These are phyloP conservation scores for Monilinia fructicola DNA, from an alignment of 2,329 filamentous ascomycete species.

Conservation along the genomic window DNA sequence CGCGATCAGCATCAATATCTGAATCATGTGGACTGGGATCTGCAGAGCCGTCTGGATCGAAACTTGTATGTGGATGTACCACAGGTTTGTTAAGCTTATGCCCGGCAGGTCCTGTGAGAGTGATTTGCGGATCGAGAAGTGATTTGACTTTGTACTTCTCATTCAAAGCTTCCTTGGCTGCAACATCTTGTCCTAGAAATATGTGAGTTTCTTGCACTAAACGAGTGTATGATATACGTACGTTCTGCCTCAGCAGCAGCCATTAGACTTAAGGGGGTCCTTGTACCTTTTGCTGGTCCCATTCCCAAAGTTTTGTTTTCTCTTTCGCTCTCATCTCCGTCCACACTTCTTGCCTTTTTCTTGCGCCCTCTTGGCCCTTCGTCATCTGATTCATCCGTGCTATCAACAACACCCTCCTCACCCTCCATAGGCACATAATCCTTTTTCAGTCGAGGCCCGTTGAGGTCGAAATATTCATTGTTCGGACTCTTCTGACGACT, in stretches of 20 bases:
- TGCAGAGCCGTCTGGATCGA: slow-evolving; percentile 59
- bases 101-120: slow-evolving; percentile 61
- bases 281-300: slow-evolving; percentile 43
- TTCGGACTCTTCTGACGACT: slow-evolving; percentile 32
- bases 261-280: slow-evolving; percentile 60
- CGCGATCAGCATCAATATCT: slow-evolving; percentile 80
- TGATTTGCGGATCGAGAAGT: slow-evolving; percentile 60
- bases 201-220: not conserved
- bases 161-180: slow-evolving; percentile 27
- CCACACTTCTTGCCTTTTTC: slow-evolving; percentile 44
- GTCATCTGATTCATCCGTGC: slow-evolving; percentile 57
- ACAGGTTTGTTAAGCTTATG: slow-evolving; percentile 54
- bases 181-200: slow-evolving; percentile 31
- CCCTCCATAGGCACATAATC: slow-evolving; percentile 36
- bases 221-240: slow-evolving; percentile 46
- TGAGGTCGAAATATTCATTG: slow-evolving; percentile 28
- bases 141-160: slow-evolving; percentile 38
- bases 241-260: slow-evolving; percentile 78
- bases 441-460: slow-evolving; percentile 36
- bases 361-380: slow-evolving; percentile 62
- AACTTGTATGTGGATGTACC: slow-evolving; percentile 82
- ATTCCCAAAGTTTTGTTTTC: slow-evolving; percentile 41
- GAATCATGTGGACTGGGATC: slow-evolving; percentile 66
- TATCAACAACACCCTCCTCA: slow-evolving; percentile 36
- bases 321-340: slow-evolving; percentile 36